Percentiles rank a stretch among this genome's conserved stretches.
These are phyloP conservation scores for Tephrocybe sp. DNA, from an alignment of 768 basidiomycete species.

Conservation along the genomic window DNA sequence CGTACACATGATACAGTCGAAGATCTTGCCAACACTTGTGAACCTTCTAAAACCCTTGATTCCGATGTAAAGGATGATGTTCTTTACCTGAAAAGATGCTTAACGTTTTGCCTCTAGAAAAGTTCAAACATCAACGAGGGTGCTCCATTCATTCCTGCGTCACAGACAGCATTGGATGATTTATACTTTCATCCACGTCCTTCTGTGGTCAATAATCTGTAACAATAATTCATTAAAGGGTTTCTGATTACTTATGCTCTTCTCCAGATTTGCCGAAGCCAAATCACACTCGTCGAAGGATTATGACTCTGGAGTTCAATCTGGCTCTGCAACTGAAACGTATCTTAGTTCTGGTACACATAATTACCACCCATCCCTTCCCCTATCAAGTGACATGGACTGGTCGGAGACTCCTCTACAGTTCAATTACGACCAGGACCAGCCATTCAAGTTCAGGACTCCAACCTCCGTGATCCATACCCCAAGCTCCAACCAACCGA, in stretches of 20 bases:
- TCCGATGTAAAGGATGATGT: no score
- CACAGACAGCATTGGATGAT: not conserved
- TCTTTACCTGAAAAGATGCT: no score
- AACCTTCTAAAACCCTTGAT: no score
- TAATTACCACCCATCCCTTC: constrained; percentile 31
- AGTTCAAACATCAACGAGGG: not conserved
- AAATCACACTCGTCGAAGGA: no score
- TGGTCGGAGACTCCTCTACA: constrained; percentile 11
- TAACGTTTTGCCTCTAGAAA: not conserved
- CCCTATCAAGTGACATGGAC: constrained; percentile 31
- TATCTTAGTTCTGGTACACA: constrained; percentile 4
- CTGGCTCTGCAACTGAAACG: not conserved
- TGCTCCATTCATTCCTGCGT: not conserved
- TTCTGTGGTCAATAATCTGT: not conserved
- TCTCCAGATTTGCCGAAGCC: no score
- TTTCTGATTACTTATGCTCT: not conserved
- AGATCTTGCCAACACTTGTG: no score
- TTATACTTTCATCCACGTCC: not conserved
- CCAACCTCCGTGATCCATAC: constrained; percentile 4
- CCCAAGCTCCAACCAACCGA: not conserved
- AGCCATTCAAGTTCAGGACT: not conserved
- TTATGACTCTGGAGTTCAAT: no score
- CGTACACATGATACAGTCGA: not conserved
- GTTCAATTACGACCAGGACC: constrained; percentile 6
- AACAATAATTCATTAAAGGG: not conserved